These are phyloP conservation scores for Fusarium sarcochroum DNA, from an alignment of 2,329 filamentous ascomycete species.

Conservation along the genomic window DNA sequence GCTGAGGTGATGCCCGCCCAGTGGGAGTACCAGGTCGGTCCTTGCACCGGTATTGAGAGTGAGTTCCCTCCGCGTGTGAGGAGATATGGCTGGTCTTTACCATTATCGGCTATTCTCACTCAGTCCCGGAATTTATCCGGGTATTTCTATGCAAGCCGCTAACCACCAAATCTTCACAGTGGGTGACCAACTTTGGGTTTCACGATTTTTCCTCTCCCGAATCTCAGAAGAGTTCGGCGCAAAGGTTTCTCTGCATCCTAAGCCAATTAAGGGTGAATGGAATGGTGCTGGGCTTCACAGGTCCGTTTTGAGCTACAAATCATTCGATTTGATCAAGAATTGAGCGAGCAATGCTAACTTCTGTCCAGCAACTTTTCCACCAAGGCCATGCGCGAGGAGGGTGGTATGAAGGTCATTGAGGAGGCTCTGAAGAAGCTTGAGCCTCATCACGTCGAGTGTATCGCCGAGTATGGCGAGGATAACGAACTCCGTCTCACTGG, in stretches of 20 bases:
- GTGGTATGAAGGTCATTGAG: constrained; percentile 97
- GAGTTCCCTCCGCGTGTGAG: too few relatives aligned
- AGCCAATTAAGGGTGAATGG: constrained; percentile 93
- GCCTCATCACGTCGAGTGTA: constrained; percentile 84
- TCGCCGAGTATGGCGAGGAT: constrained; percentile 94
- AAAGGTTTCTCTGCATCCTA: constrained; percentile 95
- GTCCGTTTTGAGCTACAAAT: not conserved
- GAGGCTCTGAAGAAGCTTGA: constrained; percentile 86
- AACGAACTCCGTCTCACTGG: constrained; percentile 96
- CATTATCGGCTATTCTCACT: too few relatives aligned
- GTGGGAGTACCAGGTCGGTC: constrained; percentile 98
- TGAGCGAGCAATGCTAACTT: constrained; percentile 1
- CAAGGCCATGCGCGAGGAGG: constrained; percentile 87
- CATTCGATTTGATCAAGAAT: not conserved
- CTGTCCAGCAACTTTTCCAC: constrained; percentile 85
- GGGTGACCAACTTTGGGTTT: constrained; percentile 96
- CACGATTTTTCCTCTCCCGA: constrained; percentile 85
- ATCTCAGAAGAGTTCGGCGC: constrained; percentile 97
- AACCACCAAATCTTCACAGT: constrained; percentile 63
- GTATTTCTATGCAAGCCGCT: constrained; percentile 29
- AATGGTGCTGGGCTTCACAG: constrained; percentile 92
- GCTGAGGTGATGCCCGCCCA: constrained; percentile 98
- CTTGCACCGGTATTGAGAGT: constrained; percentile 88
- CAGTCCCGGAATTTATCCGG: not conserved
- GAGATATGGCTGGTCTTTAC: too few relatives aligned